These are phyloP conservation scores for Brassica rapa DNA, from an alignment of 345 rosid species.

Conservation along the genomic window DNA sequence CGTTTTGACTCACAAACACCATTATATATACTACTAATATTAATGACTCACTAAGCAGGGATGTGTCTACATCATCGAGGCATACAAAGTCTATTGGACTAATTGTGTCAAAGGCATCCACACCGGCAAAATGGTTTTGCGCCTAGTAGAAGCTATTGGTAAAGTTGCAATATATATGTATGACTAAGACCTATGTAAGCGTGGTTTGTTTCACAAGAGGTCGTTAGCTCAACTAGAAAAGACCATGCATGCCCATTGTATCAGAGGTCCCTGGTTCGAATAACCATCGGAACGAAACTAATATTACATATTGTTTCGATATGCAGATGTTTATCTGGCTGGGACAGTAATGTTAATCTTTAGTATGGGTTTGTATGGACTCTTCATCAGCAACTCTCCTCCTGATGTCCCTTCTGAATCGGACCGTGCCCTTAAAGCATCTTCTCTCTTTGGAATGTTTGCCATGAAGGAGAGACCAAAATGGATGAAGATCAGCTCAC, in stretches of 20 bases:
- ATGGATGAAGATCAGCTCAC: slow-evolving; percentile 93
- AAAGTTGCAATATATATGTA: not conserved
- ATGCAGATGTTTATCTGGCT: slow-evolving; percentile 90
- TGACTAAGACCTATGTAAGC: not conserved
- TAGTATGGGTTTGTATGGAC: slow-evolving; percentile 91
- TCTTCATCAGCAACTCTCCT: slow-evolving; percentile 70
- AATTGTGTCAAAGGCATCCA: slow-evolving; percentile 78
- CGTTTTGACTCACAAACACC: slow-evolving; percentile 6
- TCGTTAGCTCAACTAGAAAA: too few species aligned
- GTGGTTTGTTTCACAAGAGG: too few species aligned
- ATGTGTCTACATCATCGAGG: slow-evolving; percentile 70
- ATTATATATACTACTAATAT: not conserved
- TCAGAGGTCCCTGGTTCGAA: too few species aligned
- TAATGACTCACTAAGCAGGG: slow-evolving; percentile 51
- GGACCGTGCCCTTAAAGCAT: slow-evolving; percentile 81
- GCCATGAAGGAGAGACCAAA: slow-evolving; percentile 89
- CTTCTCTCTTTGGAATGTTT: slow-evolving; percentile 97
- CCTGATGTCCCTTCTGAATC: slow-evolving; percentile 46
- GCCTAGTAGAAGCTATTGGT: slow-evolving; percentile 94
- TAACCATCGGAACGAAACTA: too few species aligned
- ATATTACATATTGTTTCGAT: not conserved
- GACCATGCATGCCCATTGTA: too few species aligned
- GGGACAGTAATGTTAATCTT: slow-evolving; percentile 96
- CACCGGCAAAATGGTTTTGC: slow-evolving; percentile 85
- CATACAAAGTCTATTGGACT: slow-evolving; percentile 84